Base-by-base conservation (phyloP, 2,329 filamentous ascomycete genomes). In the Beauveria australis region DNA sequence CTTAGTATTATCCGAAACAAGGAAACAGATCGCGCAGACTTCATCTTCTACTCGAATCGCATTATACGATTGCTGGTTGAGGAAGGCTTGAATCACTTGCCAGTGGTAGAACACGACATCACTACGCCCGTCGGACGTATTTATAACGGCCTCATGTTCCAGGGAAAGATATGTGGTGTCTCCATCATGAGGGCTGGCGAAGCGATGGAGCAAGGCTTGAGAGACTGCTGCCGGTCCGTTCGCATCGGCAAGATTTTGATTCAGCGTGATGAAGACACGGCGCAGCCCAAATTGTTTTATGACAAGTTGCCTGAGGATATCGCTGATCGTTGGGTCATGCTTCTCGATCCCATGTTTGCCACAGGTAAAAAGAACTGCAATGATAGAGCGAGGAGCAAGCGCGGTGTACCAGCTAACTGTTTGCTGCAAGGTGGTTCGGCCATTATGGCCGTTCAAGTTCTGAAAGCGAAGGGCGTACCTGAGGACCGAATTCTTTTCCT, bases 321-420 rank as follows among this genome's bases (percentile, higher is more conserved):
- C 73, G 85, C 89, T 26, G 84, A 93, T 59, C 81, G 94, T 73
- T 99, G 94, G 92, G 93, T 97, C 41, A 78, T 99, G 63, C 79
- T 99, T 49, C 78, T 99, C 51, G 94, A 99, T 72, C 94, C 94
- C n/a, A 99, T 99, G 94, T 92, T 99, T 76, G 94, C 94, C 61
- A 99, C 94, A 67, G 92, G 91, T 92, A 76, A 69, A 80, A 53
- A 7, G 43, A 16, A 52, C 18, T 9, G 1, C 18, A 8, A 51
- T 2, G 4, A 37, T 7, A 5, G 19, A 44, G 49, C 26, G 14
- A 16, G 9, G 12, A n/a, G 1, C 30, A 8, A 18, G 49, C 10
- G 18, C 37, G 7, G 5, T 18, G n/a, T 3, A 33, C 19, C 37
- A 10, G 37, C 55, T 52, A 43, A 59, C 47, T 10, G n/a, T 51